Evolutionary conservation across 495 filamentous ascomycete species (phyloP), one percentile per base, ranked within the genome.

Genomic region (Lasiosphaeria ovina): DNA sequence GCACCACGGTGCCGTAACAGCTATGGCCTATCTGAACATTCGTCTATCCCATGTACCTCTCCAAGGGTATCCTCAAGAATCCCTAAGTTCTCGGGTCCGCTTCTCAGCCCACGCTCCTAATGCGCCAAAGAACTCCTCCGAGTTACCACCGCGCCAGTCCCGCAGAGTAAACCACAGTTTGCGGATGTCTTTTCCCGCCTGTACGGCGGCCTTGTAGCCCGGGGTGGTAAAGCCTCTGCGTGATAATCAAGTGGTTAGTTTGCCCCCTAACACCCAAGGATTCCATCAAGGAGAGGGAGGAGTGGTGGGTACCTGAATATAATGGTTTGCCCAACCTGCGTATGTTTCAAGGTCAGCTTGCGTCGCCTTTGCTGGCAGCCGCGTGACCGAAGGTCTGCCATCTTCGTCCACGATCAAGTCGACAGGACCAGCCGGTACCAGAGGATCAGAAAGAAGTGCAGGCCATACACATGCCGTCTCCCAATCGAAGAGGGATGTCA

Each of bases 231-330:
- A 59, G 51, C 54, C 6, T 44, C 54, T 45, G 42, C 38, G 54
- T 35, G 42, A 11, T 8, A 11, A 11, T 40, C 11, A 32, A 45
- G 38, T 45, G 14, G 32, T 56, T 56, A 56, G 14, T 56, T 56
- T 24, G 42, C 11, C 36, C 36, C 31, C 35, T 12, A n/a, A 35
- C 32, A 33, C 50, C 11, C 4, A 32, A 34, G 11, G 12, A 33
- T 97, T 10, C 89, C 92, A 1, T 93, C 6, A 40, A 40, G 6
- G 36, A 11, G 36, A 11, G 11, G 36, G 36, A 40, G 11, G 6
- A 40, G 36, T 93, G 35, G 3, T 38, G n/a, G 14, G 34, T 54
- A 54, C 59, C 63, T 66, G 49, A 24, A 71, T 51, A 60, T 70
- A 74, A 49, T 71, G 62, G 40, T 48, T 63, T 9, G 67, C 55